Evolutionary conservation across 2,329 filamentous ascomycete genomes (phyloP), one percentile per base, ranked within the genome.

Genomic region (Chrysoporthe austroafricana): DNA sequence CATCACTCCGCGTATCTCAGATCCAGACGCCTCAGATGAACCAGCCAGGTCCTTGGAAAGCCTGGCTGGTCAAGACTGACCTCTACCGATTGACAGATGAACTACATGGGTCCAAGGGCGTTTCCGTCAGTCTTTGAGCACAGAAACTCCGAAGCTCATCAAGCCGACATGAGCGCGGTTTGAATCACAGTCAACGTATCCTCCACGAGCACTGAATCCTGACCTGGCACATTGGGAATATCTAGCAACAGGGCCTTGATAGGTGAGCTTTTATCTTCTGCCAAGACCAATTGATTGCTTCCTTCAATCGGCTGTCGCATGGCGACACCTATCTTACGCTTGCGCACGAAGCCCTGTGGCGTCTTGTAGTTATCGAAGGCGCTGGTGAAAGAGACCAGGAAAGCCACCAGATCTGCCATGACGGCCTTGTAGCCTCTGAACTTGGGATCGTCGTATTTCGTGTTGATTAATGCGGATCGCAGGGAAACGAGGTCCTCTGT

Each of bases 331-430:
- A 44, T 56, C 8, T 58, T 9, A 26, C 6, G 43, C 32, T 62
- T 54, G 34, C 34, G 61, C 18, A 66, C 36, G 1, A 32, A 9
- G 11, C 60, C 67, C 21, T 44, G 36, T 18, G 36, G 16, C 36
- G 43, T 36, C 9, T 52, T 2, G 63, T 42, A 61, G 1, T 52
- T n/a, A 1, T 64, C 50, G 43, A 70, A 68, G 4, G 43, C 66
- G 13, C 42, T n/a, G 13, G 66, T 66, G 42, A 70, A 70, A 16
- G 68, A 63, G 26, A 67, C 54, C n/a, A 70, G 48, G n/a, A 68
- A 70, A n/a, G 68, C 68, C 3, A 63, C 62, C 1, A 70, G 66
- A 21, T 70, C 68, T 60, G 68, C 68, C 65, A 70, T 67, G 42
- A 70, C 66, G 39, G 63, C 68, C 54, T 70, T 66, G 21, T 63